Evolutionary conservation across 2,329 filamentous ascomycete genomes (phyloP).

Genomic region (Tolypocladium paradoxum): DNA sequence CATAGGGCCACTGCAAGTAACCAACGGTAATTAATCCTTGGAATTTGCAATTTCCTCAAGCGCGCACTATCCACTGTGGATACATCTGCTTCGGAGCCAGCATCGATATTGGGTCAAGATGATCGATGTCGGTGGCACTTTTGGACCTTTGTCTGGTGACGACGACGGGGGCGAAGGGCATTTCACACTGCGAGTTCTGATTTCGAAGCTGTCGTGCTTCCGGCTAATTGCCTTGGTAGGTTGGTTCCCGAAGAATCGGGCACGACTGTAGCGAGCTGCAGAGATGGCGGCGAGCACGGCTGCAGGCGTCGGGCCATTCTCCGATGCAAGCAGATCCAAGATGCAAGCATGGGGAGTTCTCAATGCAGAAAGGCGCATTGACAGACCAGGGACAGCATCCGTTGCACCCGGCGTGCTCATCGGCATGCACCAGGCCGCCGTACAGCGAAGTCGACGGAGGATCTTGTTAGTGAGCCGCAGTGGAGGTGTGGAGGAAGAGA

Average conservation of each 20-base stretch:
- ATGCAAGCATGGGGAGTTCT: not conserved
- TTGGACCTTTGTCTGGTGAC: not conserved
- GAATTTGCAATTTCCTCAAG: not conserved
- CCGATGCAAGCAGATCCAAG: not conserved
- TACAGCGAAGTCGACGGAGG: not conserved
- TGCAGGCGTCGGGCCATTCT: not conserved
- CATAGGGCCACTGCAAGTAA: not conserved
- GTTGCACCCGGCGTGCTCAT: not conserved
- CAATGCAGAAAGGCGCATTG: not conserved
- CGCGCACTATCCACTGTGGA: not conserved
- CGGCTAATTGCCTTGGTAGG: not conserved
- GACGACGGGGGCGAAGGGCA: not conserved
- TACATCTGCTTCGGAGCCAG: too few relatives aligned
- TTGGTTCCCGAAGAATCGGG: not conserved
- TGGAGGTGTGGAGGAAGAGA: not conserved
- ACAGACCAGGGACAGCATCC: not conserved
- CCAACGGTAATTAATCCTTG: too few relatives aligned
- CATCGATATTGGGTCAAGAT: not conserved
- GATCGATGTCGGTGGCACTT: not conserved
- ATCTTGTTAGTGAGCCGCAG: not conserved
- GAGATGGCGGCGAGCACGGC: not conserved
- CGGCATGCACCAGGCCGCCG: not conserved
- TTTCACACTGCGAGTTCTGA: not conserved
- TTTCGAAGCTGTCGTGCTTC: not conserved
- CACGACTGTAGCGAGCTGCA: not conserved